Conservation (phyloP, 1,139 yeast genomes). For the Hemisphaericaspora xylanilytica region DNA sequence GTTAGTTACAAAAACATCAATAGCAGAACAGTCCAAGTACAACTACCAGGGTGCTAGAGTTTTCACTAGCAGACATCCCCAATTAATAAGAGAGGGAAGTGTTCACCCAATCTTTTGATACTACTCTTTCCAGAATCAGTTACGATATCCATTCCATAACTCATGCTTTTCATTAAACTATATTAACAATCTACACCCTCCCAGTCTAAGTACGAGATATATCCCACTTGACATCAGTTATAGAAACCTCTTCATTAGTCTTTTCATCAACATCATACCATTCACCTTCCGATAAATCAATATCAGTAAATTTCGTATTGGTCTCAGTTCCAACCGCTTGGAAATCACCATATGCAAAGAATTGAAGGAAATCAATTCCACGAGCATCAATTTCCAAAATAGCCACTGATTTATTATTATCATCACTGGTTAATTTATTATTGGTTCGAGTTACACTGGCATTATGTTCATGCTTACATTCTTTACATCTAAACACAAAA, state of each 20-base stretch:
- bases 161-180: background rate
- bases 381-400: conserved; percentile 77
- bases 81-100: no score
- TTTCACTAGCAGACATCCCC: no score
- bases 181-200: background rate
- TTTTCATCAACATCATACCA: conserved; percentile 96
- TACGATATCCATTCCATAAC: background rate
- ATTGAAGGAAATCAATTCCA: conserved; percentile 73
- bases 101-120: no score
- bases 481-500: conserved; percentile 73
- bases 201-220: conserved; percentile 14
- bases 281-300: conserved; percentile 77
- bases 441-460: conserved; percentile 39
- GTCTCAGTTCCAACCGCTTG: conserved; percentile 57
- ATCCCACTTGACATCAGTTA: conserved; percentile 67
- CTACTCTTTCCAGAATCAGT: no score
- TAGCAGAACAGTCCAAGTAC: background rate
- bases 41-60: background rate
- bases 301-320: conserved; percentile 53
- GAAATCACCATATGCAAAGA: conserved; percentile 68
- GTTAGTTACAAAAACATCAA: no score
- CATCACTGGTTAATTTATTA: conserved; percentile 26
- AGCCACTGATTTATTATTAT: conserved; percentile 32
- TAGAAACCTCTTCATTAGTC: conserved; percentile 75
- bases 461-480: conserved; percentile 51